Conservation (phyloP, 2,329 filamentous ascomycete species). For the Cadophora malorum region DNA sequence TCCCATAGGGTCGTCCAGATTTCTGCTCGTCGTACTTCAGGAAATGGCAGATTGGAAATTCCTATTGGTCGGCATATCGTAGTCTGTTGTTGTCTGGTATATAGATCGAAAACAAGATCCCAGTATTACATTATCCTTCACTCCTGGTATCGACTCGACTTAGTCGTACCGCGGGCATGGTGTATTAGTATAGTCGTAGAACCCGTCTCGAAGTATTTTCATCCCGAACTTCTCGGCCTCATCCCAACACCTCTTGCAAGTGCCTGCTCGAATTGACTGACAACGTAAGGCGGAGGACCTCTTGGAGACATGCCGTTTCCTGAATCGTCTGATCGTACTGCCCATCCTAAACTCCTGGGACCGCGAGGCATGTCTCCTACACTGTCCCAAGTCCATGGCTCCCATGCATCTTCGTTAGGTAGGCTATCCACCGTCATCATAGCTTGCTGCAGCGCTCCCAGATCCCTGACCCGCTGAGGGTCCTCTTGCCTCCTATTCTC, state of each 20-base stretch:
- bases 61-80: not conserved
- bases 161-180: not conserved
- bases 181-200: conserved; percentile 7
- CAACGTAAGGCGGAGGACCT: conserved; percentile 40
- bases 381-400: conserved; percentile 40
- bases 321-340: conserved; percentile 38
- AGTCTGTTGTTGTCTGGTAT: not conserved
- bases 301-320: conserved; percentile 19
- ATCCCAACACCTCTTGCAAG: conserved; percentile 18
- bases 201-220: conserved; percentile 4
- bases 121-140: not conserved
- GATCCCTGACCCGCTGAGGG: conserved; percentile 40
- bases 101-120: not conserved
- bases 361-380: conserved; percentile 37
- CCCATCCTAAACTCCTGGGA: conserved; percentile 44
- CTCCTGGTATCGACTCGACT: not conserved
- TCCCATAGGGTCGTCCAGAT: not conserved
- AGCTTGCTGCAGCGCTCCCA: conserved; percentile 42
- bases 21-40: not conserved
- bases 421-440: conserved; percentile 46
- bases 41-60: not conserved
- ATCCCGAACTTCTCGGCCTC: conserved; percentile 35
- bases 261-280: conserved; percentile 41
- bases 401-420: conserved; percentile 40
- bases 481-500: conserved; percentile 40